phyloP scores from a whole-genome alignment of 2,329 filamentous ascomycete genomes.

The Aspergillus transmontanensis region DNA sequence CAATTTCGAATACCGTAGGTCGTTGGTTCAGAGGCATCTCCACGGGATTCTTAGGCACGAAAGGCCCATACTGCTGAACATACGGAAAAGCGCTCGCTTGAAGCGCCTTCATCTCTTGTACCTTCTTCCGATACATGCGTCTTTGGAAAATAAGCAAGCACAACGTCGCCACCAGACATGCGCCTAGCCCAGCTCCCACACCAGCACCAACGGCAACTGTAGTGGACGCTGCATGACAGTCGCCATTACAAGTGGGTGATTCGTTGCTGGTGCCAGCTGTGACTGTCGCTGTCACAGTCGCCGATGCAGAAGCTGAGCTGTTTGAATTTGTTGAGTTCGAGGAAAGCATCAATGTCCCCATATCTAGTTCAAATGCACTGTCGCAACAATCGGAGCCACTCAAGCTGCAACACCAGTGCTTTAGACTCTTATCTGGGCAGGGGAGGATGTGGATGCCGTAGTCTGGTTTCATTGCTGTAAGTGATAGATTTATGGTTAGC shows the following conservation, averaged over 20 bases:
- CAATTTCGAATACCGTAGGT: background rate
- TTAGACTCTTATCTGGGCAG: background rate
- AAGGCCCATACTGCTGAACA: background rate
- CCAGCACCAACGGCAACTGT: slow-evolving; percentile 2
- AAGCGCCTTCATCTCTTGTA: background rate
- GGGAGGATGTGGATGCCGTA: slow-evolving; percentile 8
- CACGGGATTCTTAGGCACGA: background rate
- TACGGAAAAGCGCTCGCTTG: background rate
- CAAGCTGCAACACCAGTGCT: slow-evolving; percentile 11
- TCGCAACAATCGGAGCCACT: slow-evolving; percentile 10
- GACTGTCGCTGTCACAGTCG: background rate
- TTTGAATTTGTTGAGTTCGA: background rate
- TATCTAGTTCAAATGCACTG: slow-evolving; percentile 1
- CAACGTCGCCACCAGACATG: background rate
- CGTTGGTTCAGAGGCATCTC: background rate
- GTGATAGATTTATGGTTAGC: too few relatives aligned
- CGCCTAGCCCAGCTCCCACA: slow-evolving; percentile 5
- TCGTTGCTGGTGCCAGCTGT: background rate
- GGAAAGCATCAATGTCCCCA: slow-evolving; percentile 5
- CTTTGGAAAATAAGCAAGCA: slow-evolving; percentile 6
- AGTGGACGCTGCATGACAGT: background rate
- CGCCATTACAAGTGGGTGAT: background rate
- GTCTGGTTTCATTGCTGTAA: background rate
- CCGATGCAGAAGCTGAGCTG: background rate
- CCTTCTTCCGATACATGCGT: slow-evolving; percentile 2